These are phyloP conservation scores for Eucalyptus decipiens DNA, from an alignment of 345 rosid genomes.

Conservation along the genomic window DNA sequence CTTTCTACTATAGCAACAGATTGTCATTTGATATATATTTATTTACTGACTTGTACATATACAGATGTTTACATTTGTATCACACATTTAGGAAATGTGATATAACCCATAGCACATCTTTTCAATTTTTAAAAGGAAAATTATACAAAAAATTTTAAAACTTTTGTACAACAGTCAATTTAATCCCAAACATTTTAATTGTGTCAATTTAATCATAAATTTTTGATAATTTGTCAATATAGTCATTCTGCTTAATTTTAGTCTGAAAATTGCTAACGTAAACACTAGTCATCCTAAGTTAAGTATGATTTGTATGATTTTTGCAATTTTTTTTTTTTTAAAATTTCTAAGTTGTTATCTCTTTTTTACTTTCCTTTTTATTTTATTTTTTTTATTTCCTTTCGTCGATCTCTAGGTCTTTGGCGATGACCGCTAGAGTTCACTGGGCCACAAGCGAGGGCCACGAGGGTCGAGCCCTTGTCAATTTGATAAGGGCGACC, in stretches of 20 bases:
- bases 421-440: rapidly evolving
- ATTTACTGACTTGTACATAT: background rate
- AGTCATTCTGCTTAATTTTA: background rate
- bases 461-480: no score
- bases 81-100: background rate
- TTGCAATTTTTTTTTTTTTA: background rate
- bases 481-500: background rate
- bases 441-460: background rate
- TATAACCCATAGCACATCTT: background rate
- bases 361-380: background rate
- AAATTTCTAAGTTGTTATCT: background rate
- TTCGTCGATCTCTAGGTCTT: background rate
- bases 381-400: background rate
- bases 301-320: background rate
- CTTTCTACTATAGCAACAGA: background rate
- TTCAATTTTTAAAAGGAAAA: background rate
- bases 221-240: background rate
- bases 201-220: background rate
- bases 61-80: background rate
- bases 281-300: rapidly evolving
- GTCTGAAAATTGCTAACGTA: background rate
- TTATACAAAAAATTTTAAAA: background rate
- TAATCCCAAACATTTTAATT: background rate
- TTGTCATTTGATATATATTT: no score
- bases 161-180: background rate